Evolutionary conservation across 305 asterid genomes (phyloP).

Genomic region (Fraxinus nigra): DNA sequence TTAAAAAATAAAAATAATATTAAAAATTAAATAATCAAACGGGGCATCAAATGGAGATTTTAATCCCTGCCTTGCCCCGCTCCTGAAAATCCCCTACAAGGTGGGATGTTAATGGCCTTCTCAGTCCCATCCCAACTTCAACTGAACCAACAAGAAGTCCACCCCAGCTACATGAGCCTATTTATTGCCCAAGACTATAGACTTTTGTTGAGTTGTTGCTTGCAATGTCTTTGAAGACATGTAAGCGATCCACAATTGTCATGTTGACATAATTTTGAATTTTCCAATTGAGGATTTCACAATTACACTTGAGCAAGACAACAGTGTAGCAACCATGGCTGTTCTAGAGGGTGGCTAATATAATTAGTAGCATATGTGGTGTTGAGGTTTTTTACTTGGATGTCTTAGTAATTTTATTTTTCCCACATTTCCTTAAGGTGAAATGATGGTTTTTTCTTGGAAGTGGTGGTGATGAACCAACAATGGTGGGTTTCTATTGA

Average conservation of each 20-base stretch:
- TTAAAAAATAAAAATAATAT: background rate
- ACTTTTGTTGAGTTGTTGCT: background rate
- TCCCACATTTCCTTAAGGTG: background rate
- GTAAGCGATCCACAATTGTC: background rate
- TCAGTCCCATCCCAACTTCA: background rate
- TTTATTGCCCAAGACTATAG: background rate
- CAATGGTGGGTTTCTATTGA: background rate
- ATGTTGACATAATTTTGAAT: background rate
- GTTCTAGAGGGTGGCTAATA: background rate
- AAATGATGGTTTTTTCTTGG: background rate
- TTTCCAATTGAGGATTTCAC: background rate
- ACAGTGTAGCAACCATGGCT: background rate
- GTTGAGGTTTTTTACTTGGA: background rate
- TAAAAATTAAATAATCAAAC: background rate
- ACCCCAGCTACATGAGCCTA: background rate
- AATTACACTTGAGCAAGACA: background rate
- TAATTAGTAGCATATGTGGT: background rate
- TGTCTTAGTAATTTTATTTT: background rate
- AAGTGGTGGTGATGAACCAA: background rate
- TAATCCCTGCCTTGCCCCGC: background rate
- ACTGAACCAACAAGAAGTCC: background rate
- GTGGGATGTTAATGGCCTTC: background rate
- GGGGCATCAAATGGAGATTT: background rate
- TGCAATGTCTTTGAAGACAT: background rate
- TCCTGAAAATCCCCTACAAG: background rate